Base-by-base conservation (phyloP, 768 basidiomycete species). In the Russula virescens region DNA sequence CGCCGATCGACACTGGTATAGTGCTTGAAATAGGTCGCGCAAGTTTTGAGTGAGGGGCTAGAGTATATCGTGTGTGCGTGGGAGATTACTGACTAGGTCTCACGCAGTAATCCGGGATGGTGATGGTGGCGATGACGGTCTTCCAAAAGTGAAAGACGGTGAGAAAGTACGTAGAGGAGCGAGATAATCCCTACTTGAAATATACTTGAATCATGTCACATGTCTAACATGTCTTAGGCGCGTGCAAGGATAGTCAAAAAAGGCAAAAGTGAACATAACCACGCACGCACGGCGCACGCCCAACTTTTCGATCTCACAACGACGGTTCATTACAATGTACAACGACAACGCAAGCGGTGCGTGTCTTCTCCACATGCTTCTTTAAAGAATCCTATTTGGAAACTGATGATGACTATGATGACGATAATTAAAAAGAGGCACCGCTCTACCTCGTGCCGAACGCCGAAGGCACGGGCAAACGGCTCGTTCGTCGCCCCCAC, bases 361-460 rank as follows among this genome's bases (percentile, higher is more conserved):
- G 59, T 62, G 59, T 62, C 26, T 26, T 19, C 19, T 18, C 26
- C 48, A 46, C 11, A 8, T 3, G 25, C 54, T 19, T 13, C 9
- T 3, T 19, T 7, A 9, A 11, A 5, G 34, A 10, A 1, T 56
- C 7, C 7, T 28, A 16, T n/a, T 26, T 31, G 18, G 5, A 45
- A 46, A n/a, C 42, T 26, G 35, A 42, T 26, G 2, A 38, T 38
- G 13, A 38, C 8, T 2, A 38, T 38, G 10, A 35, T 5, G 10
- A 35, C 10, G 10, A 35, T 5, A 35, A 35, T 35, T 5, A 35
- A 26, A 43, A 38, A 68, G 67, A 66, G 49, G 66, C 28, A 9
- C 57, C 67, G 1, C 61, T 68, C 6, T 78, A 79, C 63, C 72
- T 78, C 54, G 75, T 79, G 21, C 71, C 77, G n/a, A 73, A 76